A percentile compares a stretch with the other conserved stretches of the same genome.
Evolutionary conservation across 768 basidiomycete genomes (phyloP).

Genomic region (Russula sp.): DNA sequence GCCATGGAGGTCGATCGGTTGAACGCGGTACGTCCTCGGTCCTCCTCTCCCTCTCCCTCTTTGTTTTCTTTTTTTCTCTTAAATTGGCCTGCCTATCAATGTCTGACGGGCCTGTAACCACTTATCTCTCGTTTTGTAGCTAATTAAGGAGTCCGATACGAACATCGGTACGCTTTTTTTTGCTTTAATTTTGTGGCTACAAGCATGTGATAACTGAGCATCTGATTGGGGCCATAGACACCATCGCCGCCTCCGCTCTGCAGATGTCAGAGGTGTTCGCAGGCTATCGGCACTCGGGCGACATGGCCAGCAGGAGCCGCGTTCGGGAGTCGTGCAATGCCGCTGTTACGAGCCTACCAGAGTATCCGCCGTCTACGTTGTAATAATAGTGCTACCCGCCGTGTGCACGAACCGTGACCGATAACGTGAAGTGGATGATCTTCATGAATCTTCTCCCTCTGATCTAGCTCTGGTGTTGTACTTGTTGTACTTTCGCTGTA

Average conservation of each 20-base stretch:
- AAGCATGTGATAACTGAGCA: neutral
- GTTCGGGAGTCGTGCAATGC: conserved; percentile 77
- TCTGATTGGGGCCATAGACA: conserved; percentile 33
- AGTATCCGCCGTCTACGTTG: conserved; percentile 50
- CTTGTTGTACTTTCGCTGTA: neutral
- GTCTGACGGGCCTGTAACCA: neutral
- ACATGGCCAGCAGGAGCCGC: conserved; percentile 61
- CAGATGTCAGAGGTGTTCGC: conserved; percentile 70
- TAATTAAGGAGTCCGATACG: conserved; percentile 48
- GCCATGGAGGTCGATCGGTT: conserved; percentile 45
- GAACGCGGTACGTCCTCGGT: conserved; percentile 42
- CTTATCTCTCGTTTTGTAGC: conserved; percentile 28
- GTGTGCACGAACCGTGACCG: neutral
- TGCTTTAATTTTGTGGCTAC: neutral
- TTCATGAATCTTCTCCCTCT: neutral
- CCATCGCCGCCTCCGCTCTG: conserved; percentile 60
- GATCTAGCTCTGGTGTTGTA: neutral
- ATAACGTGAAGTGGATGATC: neutral
- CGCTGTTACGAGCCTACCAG: conserved; percentile 60
- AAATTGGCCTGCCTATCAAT: neutral
- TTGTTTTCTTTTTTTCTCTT: neutral
- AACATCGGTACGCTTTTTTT: conserved; percentile 39
- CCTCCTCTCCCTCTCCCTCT: neutral
- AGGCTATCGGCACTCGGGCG: conserved; percentile 69
- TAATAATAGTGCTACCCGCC: conserved; percentile 1